phyloP scores from a whole-genome alignment of 148 eudicot species.

The Persicaria maculosa region DNA sequence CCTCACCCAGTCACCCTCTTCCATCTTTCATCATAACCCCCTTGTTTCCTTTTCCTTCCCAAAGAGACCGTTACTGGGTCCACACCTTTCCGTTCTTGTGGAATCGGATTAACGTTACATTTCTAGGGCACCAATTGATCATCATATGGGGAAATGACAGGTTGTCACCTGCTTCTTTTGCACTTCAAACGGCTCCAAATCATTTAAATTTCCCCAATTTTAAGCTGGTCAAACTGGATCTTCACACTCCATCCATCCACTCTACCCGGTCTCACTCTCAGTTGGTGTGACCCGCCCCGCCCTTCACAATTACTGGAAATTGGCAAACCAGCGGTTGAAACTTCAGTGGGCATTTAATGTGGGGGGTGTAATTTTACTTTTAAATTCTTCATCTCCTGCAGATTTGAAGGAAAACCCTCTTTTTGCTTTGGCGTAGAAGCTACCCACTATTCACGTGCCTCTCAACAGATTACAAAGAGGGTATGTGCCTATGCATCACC shows the following conservation, averaged over 20 bases:
- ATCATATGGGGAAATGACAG: neutral
- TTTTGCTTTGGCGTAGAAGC: slow-evolving; percentile 8
- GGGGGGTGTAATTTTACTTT: neutral
- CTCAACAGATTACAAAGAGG: slow-evolving; percentile 13
- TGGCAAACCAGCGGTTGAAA: neutral
- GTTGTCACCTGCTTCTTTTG: neutral
- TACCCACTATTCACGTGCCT: slow-evolving; percentile 19
- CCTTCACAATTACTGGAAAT: neutral
- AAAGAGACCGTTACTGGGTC: neutral
- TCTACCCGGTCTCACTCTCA: slow-evolving; percentile 1
- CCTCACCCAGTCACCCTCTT: neutral
- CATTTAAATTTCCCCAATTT: neutral
- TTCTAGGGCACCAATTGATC: neutral
- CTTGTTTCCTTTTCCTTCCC: neutral
- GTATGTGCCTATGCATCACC: neutral
- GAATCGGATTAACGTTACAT: neutral
- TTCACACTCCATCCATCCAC: neutral
- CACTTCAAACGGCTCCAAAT: neutral
- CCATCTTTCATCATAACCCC: neutral
- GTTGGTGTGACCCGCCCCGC: neutral
- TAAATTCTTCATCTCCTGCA: neutral
- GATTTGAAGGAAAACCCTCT: neutral
- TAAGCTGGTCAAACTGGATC: slow-evolving; percentile 4
- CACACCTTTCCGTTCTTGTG: slow-evolving; percentile 2
- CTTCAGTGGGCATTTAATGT: neutral